A percentile compares a stretch with the other conserved stretches of the same genome.
phyloP scores from a whole-genome alignment of 768 basidiomycete species.

The Auriscalpium microsporum region DNA sequence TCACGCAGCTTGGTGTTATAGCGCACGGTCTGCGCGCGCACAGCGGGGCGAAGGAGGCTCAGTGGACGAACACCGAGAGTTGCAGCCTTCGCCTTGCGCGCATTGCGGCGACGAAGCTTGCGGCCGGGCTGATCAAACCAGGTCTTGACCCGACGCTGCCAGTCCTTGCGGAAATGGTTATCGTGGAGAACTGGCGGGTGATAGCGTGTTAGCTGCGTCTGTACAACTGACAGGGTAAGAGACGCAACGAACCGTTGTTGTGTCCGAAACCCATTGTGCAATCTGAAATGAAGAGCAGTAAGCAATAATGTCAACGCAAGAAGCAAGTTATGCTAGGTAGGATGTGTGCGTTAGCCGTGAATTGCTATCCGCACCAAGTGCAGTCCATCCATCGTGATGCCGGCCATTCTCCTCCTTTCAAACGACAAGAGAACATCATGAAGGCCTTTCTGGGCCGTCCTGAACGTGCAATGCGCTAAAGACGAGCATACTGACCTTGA shows the following conservation, averaged over 20 bases:
- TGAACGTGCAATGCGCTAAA: not conserved
- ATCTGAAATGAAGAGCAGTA: conserved; percentile 25
- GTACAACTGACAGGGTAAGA: not conserved
- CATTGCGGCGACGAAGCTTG: conserved; percentile 90
- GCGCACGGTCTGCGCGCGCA: conserved; percentile 91
- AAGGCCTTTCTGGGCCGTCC: not conserved
- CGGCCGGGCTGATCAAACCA: conserved; percentile 99
- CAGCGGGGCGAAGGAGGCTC: conserved; percentile 89
- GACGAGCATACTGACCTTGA: conserved; percentile 28
- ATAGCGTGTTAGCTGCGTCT: conserved; percentile 3
- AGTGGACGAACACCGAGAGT: conserved; percentile 88
- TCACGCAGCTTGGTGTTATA: conserved; percentile 98
- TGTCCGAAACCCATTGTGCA: conserved; percentile 68
- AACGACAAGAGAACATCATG: not conserved
- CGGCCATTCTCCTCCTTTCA: not conserved
- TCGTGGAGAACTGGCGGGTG: conserved; percentile 63
- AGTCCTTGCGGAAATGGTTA: conserved; percentile 98
- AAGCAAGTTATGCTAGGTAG: too few species aligned
- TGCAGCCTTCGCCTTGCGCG: conserved; percentile 87
- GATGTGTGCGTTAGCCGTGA: too few species aligned
- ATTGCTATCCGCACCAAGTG: conserved; percentile 5
- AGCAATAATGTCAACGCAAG: too few species aligned
- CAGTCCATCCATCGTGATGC: conserved; percentile 14
- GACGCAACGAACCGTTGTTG: conserved; percentile 58
- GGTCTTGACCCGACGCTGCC: conserved; percentile 93